These are phyloP conservation scores for Suhomyces atakaporum DNA, from an alignment of 1,139 yeast genomes.

Conservation along the genomic window DNA sequence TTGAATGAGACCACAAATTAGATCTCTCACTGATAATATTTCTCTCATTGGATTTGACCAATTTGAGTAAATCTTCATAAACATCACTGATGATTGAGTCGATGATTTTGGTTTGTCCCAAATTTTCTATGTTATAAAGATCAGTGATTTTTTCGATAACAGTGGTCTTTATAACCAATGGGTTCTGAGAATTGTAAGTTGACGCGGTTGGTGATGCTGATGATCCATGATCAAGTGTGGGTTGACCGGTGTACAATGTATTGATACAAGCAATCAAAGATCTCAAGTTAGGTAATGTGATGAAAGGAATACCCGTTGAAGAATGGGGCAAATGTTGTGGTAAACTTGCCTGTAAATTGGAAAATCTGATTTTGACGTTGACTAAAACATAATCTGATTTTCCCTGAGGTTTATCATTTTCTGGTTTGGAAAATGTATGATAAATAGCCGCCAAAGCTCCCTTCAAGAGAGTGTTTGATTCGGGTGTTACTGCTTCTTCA, in stretches of 20 bases:
- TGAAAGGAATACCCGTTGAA: constrained; percentile 53
- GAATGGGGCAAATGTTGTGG: constrained; percentile 60
- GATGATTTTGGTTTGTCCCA: constrained; percentile 52
- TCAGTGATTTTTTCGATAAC: constrained; percentile 61
- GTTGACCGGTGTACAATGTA: constrained; percentile 14
- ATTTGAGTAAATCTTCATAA: constrained; percentile 56
- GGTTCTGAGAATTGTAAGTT: constrained; percentile 19
- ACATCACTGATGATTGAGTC: constrained; percentile 60
- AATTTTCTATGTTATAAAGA: constrained; percentile 47
- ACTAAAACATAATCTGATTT: constrained; percentile 58
- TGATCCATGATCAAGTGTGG: constrained; percentile 5
- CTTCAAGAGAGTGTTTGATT: constrained; percentile 35
- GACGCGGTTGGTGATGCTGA: constrained; percentile 7
- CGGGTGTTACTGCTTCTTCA: constrained; percentile 16
- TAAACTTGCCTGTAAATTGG: constrained; percentile 58
- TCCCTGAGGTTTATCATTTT: constrained; percentile 4
- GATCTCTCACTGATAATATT: constrained; percentile 48
- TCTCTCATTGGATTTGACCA: constrained; percentile 54
- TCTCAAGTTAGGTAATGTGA: constrained; percentile 59
- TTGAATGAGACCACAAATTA: constrained; percentile 58
- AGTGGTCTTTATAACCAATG: constrained; percentile 52
- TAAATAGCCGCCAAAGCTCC: constrained; percentile 48
- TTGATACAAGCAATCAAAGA: constrained; percentile 64
- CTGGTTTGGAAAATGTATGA: constrained; percentile 37
- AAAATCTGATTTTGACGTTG: constrained; percentile 63